Conservation (phyloP, 2,329 filamentous ascomycete species). For the Diaporthe citrichinensis region DNA sequence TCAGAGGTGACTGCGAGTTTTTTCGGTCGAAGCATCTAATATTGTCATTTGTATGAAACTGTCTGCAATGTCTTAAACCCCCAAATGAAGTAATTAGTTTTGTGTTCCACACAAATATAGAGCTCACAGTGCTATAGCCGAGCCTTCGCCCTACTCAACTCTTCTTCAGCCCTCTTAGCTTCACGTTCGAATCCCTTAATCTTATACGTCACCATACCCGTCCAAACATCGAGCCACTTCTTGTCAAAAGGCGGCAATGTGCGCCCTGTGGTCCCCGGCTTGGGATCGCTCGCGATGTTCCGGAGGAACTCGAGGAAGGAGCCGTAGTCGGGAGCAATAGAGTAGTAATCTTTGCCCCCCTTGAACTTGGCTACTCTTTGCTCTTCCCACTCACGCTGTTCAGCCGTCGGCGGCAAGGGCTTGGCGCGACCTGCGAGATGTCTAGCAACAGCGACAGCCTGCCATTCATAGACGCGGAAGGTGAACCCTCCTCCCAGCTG, state of each 20-base stretch:
- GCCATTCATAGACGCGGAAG: constrained; percentile 56
- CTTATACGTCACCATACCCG: constrained; percentile 49
- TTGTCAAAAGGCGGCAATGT: constrained; percentile 58
- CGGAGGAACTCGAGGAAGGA: constrained; percentile 57
- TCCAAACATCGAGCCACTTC: constrained; percentile 53
- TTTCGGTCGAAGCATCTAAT: not conserved
- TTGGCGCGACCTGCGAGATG: constrained; percentile 51
- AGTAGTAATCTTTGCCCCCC: constrained; percentile 53
- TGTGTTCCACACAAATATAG: not conserved
- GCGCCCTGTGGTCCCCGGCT: constrained; percentile 53
- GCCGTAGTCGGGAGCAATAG: constrained; percentile 53
- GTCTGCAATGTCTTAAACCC: not conserved
- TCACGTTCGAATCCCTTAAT: constrained; percentile 48
- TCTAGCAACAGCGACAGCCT: constrained; percentile 54
- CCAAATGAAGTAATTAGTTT: not conserved
- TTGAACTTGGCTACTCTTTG: constrained; percentile 47
- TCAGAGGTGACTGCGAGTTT: too few relatives aligned
- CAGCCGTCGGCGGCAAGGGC: not conserved
- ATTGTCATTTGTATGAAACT: not conserved
- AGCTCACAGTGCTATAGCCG: constrained; percentile 40
- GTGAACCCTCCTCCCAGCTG: constrained; percentile 54
- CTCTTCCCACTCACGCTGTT: constrained; percentile 49
- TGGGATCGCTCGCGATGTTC: constrained; percentile 58
- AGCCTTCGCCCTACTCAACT: constrained; percentile 41
- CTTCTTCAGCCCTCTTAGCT: constrained; percentile 48